Percentiles rank a stretch among this genome's conserved stretches.
These are phyloP conservation scores for Cafeteria roenbergensis DNA, from an alignment of 108 stramenopile species.

Conservation along the genomic window DNA sequence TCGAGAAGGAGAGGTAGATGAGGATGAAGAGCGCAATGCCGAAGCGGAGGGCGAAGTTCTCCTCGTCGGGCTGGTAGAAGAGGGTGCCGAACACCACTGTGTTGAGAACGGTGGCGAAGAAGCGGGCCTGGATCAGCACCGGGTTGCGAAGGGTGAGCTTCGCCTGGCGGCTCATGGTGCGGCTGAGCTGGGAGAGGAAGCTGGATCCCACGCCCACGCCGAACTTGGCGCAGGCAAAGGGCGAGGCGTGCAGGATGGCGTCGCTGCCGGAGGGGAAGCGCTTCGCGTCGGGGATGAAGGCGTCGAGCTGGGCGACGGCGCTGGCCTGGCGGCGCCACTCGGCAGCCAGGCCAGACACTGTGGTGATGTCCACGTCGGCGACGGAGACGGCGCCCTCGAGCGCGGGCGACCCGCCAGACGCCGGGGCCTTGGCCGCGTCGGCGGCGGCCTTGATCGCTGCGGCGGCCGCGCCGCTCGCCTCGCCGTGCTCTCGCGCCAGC, in stretches of 20 bases:
- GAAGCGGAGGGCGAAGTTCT: constrained; percentile 7
- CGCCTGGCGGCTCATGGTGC: constrained; percentile 1
- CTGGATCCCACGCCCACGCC: constrained; percentile 1
- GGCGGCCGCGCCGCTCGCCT: background rate
- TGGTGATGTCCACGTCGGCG: background rate
- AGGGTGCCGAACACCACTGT: constrained; percentile 12
- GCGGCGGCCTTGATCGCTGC: background rate
- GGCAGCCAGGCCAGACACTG: background rate
- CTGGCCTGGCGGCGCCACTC: background rate
- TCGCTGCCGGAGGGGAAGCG: background rate
- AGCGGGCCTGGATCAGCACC: background rate
- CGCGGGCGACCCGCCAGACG: background rate
- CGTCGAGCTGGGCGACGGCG: background rate
- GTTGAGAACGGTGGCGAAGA: constrained; percentile 5
- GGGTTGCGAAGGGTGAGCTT: constrained; percentile 14
- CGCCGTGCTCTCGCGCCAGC: background rate
- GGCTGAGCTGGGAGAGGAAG: background rate
- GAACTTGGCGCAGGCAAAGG: background rate
- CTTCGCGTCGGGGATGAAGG: background rate
- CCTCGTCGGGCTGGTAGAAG: constrained; percentile 1
- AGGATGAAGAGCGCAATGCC: background rate
- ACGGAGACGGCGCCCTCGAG: background rate
- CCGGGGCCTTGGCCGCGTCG: background rate
- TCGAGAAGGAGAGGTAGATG: background rate
- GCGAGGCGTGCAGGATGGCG: background rate